phyloP scores from a whole-genome alignment of 768 basidiomycete species.

The Coprinopsis sp. region DNA sequence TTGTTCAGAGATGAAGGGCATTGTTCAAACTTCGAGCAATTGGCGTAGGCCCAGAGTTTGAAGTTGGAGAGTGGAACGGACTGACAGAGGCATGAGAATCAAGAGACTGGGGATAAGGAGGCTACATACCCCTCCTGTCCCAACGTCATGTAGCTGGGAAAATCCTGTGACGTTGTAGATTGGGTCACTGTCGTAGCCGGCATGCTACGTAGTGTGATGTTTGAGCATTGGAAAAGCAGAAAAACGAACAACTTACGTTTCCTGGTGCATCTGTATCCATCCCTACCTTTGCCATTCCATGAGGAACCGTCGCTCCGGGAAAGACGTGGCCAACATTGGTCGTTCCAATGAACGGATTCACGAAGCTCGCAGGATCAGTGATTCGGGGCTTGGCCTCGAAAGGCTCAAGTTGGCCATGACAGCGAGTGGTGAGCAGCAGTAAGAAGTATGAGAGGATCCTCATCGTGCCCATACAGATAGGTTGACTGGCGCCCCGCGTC shows the following conservation, averaged over 20 bases:
- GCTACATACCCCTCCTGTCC: slow-evolving; percentile 55
- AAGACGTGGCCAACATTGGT: slow-evolving; percentile 63
- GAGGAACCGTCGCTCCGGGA: slow-evolving; percentile 63
- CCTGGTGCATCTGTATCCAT: slow-evolving; percentile 65
- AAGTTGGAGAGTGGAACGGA: slow-evolving; percentile 55
- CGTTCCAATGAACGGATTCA: slow-evolving; percentile 61
- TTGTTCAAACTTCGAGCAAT: slow-evolving; percentile 48
- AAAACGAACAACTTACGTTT: slow-evolving; percentile 35
- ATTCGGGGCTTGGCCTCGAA: no score
- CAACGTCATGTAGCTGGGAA: slow-evolving; percentile 59
- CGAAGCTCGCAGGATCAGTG: slow-evolving; percentile 39
- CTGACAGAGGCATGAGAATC: not conserved
- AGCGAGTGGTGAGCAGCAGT: no score
- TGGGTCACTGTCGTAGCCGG: slow-evolving; percentile 43
- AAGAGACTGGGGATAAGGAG: not conserved
- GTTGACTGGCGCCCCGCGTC: no score
- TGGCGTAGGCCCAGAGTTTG: slow-evolving; percentile 52
- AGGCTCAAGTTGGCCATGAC: no score
- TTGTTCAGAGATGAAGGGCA: slow-evolving; percentile 44
- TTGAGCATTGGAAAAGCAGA: not conserved
- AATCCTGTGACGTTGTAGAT: slow-evolving; percentile 49
- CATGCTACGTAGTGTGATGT: slow-evolving; percentile 29
- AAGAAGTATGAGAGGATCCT: no score
- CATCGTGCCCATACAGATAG: no score
- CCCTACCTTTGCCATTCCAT: slow-evolving; percentile 65